Conservation (phyloP, 352 stramenopile genomes). For the Blastocystis sp. region DNA sequence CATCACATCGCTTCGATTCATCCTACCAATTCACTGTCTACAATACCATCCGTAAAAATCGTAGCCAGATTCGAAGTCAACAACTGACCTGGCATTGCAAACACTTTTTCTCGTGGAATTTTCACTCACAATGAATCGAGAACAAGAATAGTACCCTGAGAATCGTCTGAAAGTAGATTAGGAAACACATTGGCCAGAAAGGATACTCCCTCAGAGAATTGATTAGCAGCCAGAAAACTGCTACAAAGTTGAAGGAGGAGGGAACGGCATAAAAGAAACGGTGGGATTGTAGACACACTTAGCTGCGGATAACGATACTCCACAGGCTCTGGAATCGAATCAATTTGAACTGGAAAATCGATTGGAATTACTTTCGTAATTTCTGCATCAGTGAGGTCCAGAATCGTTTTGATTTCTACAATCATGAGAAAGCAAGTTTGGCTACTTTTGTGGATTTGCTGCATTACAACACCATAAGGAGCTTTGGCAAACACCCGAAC, state of each 20-base stretch:
- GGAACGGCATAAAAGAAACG: background rate
- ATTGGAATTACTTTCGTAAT: background rate
- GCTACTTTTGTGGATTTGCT: background rate
- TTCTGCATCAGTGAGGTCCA: background rate
- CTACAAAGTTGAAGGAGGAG: background rate
- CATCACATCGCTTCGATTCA: background rate
- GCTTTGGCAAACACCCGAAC: background rate
- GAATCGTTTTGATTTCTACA: background rate
- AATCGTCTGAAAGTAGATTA: background rate
- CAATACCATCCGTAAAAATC: background rate
- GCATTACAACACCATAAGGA: background rate
- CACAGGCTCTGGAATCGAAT: background rate
- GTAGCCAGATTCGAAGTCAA: background rate
- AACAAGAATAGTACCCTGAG: background rate
- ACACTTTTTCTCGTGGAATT: background rate
- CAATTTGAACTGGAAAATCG: background rate
- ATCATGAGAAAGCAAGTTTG: background rate
- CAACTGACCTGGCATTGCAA: background rate
- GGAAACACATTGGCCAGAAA: background rate
- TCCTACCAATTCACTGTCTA: background rate
- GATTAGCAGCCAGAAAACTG: background rate
- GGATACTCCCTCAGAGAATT: background rate
- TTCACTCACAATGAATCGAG: background rate
- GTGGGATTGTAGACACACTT: background rate
- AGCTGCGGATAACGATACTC: background rate